These are phyloP conservation scores for Botrytis medusae DNA, from an alignment of 2,329 filamentous ascomycete species.

Conservation along the genomic window DNA sequence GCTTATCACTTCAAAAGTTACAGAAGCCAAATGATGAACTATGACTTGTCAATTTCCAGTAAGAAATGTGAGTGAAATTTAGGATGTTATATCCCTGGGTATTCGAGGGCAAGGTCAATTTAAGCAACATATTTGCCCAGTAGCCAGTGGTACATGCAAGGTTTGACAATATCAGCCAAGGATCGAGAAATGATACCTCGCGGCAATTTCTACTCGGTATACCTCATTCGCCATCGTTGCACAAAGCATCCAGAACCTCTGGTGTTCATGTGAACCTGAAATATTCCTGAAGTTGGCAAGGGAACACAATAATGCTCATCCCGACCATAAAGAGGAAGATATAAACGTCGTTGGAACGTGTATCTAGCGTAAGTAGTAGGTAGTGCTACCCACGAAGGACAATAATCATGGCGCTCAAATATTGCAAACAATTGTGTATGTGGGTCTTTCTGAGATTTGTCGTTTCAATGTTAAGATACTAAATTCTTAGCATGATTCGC, in stretches of 20 bases:
- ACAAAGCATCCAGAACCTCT: neutral
- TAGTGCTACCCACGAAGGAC: neutral
- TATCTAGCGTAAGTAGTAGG: neutral
- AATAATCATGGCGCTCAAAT: neutral
- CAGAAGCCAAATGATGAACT: constrained; percentile 2
- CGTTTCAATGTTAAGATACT: neutral
- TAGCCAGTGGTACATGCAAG: neutral
- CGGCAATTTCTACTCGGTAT: constrained; percentile 12
- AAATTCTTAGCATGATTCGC: constrained; percentile 15
- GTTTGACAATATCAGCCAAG: constrained; percentile 2
- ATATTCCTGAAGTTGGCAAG: neutral
- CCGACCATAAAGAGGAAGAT: neutral
- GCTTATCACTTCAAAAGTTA: constrained; percentile 15
- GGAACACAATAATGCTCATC: neutral
- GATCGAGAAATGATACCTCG: constrained; percentile 3
- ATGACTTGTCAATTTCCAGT: neutral
- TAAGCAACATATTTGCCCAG: neutral
- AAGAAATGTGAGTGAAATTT: neutral
- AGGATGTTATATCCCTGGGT: neutral
- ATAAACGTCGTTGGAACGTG: neutral
- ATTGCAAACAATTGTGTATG: neutral
- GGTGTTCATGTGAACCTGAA: neutral
- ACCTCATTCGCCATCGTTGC: neutral
- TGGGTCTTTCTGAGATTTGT: neutral
- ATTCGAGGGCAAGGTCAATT: neutral